Evolutionary conservation across 352 stramenopile genomes (phyloP).

Genomic region (Phytophthora meadii): DNA sequence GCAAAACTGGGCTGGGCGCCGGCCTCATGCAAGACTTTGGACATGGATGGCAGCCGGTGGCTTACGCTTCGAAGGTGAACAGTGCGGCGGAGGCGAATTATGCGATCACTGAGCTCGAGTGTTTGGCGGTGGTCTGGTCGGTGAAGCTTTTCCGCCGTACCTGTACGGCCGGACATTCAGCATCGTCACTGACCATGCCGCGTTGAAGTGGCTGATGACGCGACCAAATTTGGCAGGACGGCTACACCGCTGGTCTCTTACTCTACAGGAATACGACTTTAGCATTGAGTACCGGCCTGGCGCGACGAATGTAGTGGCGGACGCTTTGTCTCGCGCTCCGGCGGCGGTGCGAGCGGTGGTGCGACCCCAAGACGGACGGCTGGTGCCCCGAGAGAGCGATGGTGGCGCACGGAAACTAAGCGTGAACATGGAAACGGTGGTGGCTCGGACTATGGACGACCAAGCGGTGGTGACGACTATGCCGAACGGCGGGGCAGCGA

Average conservation of each 20-base stretch:
- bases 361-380: too few relatives aligned
- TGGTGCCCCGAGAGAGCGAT: too few relatives aligned
- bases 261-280: constrained; percentile 1
- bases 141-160: background rate
- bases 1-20: background rate
- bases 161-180: background rate
- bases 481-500: too few relatives aligned
- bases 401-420: too few relatives aligned
- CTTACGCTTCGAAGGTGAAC: background rate
- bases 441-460: too few relatives aligned
- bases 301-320: background rate
- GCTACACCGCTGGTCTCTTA: background rate
- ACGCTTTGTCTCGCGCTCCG: background rate
- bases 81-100: background rate
- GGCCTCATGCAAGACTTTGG: background rate
- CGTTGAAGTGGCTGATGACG: constrained; percentile 1
- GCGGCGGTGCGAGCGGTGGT: background rate
- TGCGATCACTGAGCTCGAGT: background rate
- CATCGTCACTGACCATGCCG: background rate
- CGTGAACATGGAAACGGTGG: too few relatives aligned
- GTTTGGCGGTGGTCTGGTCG: background rate
- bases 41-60: background rate
- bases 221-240: background rate
- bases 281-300: background rate
- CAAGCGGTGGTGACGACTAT: too few relatives aligned